Percentiles rank a stretch among this genome's conserved stretches.
phyloP scores from a whole-genome alignment of 257 asterid genomes.

The Lantana camara region DNA sequence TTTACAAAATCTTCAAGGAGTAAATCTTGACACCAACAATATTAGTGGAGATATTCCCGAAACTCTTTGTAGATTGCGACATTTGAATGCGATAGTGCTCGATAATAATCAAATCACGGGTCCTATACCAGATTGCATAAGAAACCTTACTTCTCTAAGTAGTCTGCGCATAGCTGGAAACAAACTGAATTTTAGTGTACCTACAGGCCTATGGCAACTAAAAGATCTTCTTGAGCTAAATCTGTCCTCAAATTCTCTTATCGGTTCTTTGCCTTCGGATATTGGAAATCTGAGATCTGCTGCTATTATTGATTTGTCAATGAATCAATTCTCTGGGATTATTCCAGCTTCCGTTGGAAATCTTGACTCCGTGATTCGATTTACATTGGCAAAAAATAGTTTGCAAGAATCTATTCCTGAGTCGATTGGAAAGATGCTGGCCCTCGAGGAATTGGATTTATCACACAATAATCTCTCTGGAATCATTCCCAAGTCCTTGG shows the following conservation, averaged over 20 bases:
- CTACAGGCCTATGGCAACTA: slow-evolving; percentile 23
- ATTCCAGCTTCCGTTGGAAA: slow-evolving; percentile 22
- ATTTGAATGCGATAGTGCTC: neutral
- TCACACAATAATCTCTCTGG: slow-evolving; percentile 36
- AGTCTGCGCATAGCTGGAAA: neutral
- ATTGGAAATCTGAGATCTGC: slow-evolving; percentile 19
- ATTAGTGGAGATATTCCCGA: slow-evolving; percentile 25
- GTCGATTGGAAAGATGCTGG: slow-evolving; percentile 15
- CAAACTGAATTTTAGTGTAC: slow-evolving; percentile 22
- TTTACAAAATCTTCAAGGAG: slow-evolving; percentile 17
- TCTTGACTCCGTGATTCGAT: neutral
- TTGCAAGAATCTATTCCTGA: slow-evolving; percentile 30
- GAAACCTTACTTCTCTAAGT: slow-evolving; percentile 22
- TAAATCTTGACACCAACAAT: neutral
- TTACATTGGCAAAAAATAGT: slow-evolving; percentile 26
- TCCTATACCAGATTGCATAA: slow-evolving; percentile 29
- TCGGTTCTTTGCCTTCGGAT: slow-evolving; percentile 22
- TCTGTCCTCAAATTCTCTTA: slow-evolving; percentile 26
- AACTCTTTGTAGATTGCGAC: neutral
- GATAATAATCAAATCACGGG: slow-evolving; percentile 18
- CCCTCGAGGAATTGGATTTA: slow-evolving; percentile 18
- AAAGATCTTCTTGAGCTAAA: slow-evolving; percentile 17
- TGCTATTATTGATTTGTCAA: slow-evolving; percentile 18
- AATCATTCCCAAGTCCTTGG: slow-evolving; percentile 26
- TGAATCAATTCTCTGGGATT: slow-evolving; percentile 23